Evolutionary conservation across 176 grass and related monocot genomes (phyloP).

Genomic region (Oryza longistaminata): DNA sequence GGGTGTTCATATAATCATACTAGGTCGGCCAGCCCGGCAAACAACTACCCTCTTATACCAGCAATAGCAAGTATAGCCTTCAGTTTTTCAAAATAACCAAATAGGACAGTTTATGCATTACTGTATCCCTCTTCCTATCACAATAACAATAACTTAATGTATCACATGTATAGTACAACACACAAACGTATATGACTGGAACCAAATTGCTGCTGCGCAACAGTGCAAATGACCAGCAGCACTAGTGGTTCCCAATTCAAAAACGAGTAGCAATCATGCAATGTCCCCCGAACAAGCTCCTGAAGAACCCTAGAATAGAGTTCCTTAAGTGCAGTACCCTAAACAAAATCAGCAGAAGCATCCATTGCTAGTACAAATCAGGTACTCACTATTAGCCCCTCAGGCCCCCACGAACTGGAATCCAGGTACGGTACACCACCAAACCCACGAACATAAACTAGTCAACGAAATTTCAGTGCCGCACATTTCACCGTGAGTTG

Average conservation of each 20-base stretch:
- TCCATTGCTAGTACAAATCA: background rate
- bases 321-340: background rate
- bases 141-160: constrained; percentile 3
- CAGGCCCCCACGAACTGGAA: background rate
- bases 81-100: background rate
- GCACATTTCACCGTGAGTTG: background rate
- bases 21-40: background rate
- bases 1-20: background rate
- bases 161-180: background rate
- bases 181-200: background rate
- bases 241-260: background rate
- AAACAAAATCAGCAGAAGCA: background rate
- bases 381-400: background rate
- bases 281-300: background rate
- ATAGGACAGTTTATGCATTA: background rate
- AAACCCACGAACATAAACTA: background rate
- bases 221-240: background rate
- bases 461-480: background rate
- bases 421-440: background rate
- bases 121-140: background rate
- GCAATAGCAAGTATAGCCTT: constrained; percentile 13
- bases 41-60: background rate
- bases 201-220: background rate
- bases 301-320: background rate
- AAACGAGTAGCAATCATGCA: background rate